These are phyloP conservation scores for Trichoderma gamsii DNA, from an alignment of 495 filamentous ascomycete genomes.

Conservation along the genomic window DNA sequence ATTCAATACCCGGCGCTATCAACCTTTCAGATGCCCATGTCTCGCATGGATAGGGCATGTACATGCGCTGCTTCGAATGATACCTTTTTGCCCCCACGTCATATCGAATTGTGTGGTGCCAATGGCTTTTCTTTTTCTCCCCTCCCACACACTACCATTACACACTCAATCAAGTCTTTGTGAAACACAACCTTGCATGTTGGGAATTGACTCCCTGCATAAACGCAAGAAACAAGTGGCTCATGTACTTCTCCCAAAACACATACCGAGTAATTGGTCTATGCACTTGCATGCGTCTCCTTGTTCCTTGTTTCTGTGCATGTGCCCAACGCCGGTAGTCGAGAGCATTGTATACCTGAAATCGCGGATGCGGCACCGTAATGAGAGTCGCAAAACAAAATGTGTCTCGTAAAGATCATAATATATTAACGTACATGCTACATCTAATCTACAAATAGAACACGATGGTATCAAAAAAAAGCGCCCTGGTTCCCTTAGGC, in stretches of 20 bases:
- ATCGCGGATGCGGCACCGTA: neutral
- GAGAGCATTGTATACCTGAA: neutral
- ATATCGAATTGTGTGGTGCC: neutral
- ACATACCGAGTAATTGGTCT: neutral
- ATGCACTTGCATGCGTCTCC: neutral
- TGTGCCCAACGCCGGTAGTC: neutral
- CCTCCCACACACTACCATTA: neutral
- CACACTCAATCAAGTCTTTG: neutral
- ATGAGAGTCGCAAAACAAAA: neutral
- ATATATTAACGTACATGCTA: neutral
- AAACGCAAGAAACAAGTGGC: neutral
- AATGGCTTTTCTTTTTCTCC: neutral
- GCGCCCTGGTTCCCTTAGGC: neutral
- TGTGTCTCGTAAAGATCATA: neutral
- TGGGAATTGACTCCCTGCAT: constrained; percentile 5
- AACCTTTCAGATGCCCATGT: neutral
- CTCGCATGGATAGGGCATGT: neutral
- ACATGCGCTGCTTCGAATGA: neutral
- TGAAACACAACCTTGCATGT: constrained; percentile 7
- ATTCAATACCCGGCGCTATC: constrained; percentile 9
- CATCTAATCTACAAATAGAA: constrained; percentile 3
- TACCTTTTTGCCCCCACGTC: constrained; percentile 8
- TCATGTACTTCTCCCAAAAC: neutral
- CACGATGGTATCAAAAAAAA: constrained; percentile 6
- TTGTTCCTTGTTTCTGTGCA: neutral